Evolutionary conservation across 345 rosid species (phyloP), one percentile per base, ranked within the genome.

Genomic region (Hypericum androsaemum): DNA sequence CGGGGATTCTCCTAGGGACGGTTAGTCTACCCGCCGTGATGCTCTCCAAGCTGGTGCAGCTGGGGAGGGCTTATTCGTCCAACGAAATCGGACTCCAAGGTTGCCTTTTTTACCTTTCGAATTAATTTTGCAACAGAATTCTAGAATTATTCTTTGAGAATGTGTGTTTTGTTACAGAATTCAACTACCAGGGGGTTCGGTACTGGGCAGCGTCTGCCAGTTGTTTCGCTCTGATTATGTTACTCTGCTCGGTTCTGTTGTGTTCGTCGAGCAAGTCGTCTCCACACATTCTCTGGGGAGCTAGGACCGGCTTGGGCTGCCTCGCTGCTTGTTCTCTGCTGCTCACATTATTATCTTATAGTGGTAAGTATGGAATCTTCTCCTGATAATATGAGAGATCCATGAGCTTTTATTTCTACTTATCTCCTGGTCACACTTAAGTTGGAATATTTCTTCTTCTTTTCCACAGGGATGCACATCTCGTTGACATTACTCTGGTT

Each of bases 1-100:
- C 98, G 5, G 98, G 98, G 67, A 83, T 92, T 56, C 66, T 88
- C 46, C 65, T 92, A 0, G 96, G 94, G 52, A 84, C 94, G 10
- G 82, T 83, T 38, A 83, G 96, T 37, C 77, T 92, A 62, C 95
- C 98, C 0, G 46, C 83, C 47, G 74, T 92, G 39, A 78, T 84
- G 76, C 58, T 92, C 12, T 81, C 95, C 1, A 88, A 81, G 71
- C 48, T 88, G 62, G 65, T 81, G 17, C 98, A 84, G 80, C 74
- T 83, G 14, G 71, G 81, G 10, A 76, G 98, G 74, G 95, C 86
- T 11, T 56, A 70, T 8, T 63, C 73, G 5, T 9, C 74, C 43
- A 70, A 79, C 9, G 67, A 75, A 68, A 71, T 76, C 69, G 64
- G 78, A 37, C 65, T 12, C 56, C 78, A 76, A 58, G 96, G 95